Evolutionary conservation across 1,284 basidiomycete genomes (phyloP), one percentile per base, ranked within the genome.

Genomic region (Papiliotrema fonsecae): DNA sequence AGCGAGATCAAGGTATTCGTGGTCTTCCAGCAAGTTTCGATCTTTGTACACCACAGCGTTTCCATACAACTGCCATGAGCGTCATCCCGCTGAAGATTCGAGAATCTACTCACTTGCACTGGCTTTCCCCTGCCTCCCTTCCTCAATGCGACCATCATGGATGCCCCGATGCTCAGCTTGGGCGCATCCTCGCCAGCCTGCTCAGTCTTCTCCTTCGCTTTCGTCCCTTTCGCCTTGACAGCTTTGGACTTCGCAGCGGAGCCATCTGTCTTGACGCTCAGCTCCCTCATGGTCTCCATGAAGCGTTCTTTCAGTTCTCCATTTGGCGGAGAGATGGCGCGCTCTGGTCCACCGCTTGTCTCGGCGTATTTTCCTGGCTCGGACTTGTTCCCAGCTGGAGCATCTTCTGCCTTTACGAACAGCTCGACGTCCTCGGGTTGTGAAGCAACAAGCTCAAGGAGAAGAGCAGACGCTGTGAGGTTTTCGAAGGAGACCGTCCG

Each of bases 401-500:
- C 57, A 42, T 74, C 73, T 37, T 60, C 52, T 3, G 51, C 44
- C 52, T 65, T 75, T 49, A 77, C 62, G 55, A 71, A 77, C n/a
- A 78, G 60, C 37, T 67, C 68, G n/a, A 78, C 61, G 52, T 78
- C 77, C 50, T 77, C 77, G 0, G 76, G 73, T 48, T 77, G 75
- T 16, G 74, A 75, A 0, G 77, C 69, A n/a, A 65, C 67, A n/a
- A 78, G 60, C 42, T 76, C 74, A 16, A 78, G 69, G 3, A 64
- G 52, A 6, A 78, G 65, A 16, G 59, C 64, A 26, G 69, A 56
- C 18, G 44, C 27, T 1, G 69, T 64, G 18, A 76, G 64, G 51
- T 78, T 78, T 48, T 77, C 75, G 41, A 78, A 72, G 24, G 69
- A 65, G 19, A 78, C 73, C 0, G 73, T 76, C 18, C 77, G 70